phyloP scores from a whole-genome alignment of 495 filamentous ascomycete genomes.

The Tuber umbilicatum region DNA sequence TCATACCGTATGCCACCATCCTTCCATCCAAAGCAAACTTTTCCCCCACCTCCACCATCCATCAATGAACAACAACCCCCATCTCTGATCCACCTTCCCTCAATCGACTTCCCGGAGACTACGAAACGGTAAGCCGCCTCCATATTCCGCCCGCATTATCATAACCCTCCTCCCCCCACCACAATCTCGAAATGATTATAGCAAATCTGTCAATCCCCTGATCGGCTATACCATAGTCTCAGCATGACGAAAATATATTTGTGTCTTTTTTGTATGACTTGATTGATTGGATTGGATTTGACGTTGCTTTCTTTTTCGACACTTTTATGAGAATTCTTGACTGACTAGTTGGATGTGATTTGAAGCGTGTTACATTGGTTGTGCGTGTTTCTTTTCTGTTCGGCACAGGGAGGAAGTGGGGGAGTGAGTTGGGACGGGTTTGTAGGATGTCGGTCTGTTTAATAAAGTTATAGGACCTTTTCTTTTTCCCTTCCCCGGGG shows the following conservation, averaged over 20 bases:
- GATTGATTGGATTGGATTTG: not conserved
- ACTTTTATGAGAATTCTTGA: not conserved
- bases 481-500: not conserved
- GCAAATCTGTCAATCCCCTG: conserved; percentile 5
- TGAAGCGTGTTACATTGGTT: not conserved
- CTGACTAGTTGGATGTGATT: not conserved
- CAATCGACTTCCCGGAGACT: not conserved
- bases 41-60: not conserved
- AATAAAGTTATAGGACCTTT: not conserved
- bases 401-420: not conserved
- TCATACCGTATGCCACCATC: not conserved
- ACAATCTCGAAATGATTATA: not conserved
- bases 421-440: not conserved
- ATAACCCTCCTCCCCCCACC: not conserved
- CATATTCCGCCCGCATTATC: not conserved
- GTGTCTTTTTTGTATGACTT: not conserved
- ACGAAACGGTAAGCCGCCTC: not conserved
- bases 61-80: not conserved
- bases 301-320: not conserved
- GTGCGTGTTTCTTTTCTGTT: not conserved
- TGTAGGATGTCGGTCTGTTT: not conserved
- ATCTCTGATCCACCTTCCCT: not conserved
- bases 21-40: not conserved
- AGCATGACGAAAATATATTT: not conserved
- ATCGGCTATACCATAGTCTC: not conserved